A percentile compares a stretch with the other conserved stretches of the same genome.
These are phyloP conservation scores for Pholiota adiposa DNA, from an alignment of 1,284 basidiomycete species.

Conservation along the genomic window DNA sequence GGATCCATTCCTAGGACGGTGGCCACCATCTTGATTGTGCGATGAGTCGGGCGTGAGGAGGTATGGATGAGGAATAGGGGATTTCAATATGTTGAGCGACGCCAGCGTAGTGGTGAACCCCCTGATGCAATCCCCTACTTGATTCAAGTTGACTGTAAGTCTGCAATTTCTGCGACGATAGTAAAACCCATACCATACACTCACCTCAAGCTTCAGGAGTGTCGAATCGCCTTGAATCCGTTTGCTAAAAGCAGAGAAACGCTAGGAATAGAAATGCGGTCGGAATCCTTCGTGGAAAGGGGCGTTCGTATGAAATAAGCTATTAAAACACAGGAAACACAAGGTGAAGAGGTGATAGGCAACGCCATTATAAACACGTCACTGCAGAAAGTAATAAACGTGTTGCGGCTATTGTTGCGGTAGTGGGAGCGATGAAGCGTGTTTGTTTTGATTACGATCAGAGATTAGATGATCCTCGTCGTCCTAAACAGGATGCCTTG, in stretches of 20 bases:
- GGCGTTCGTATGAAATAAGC: background rate
- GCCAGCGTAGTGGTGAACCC: background rate
- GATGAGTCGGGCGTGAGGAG: background rate
- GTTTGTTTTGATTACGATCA: background rate
- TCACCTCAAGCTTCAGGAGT: background rate
- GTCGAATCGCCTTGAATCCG: background rate
- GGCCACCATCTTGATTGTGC: background rate
- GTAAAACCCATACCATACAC: no score
- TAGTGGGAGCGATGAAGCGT: background rate
- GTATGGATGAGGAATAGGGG: background rate
- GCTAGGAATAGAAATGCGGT: background rate
- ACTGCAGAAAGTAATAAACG: background rate
- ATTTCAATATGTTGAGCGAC: background rate
- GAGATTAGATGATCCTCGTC: background rate
- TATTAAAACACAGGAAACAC: background rate
- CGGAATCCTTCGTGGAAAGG: background rate
- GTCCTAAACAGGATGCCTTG: background rate
- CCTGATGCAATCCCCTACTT: no score
- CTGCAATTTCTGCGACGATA: no score
- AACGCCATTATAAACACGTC: background rate
- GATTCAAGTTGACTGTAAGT: no score
- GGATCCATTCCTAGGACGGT: conserved; percentile 12
- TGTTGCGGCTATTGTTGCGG: background rate
- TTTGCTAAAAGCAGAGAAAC: no score
- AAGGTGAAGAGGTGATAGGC: background rate